Evolutionary conservation across 306 rosid genomes (phyloP), one percentile per base, ranked within the genome.

Genomic region (Dryas alaskensis): DNA sequence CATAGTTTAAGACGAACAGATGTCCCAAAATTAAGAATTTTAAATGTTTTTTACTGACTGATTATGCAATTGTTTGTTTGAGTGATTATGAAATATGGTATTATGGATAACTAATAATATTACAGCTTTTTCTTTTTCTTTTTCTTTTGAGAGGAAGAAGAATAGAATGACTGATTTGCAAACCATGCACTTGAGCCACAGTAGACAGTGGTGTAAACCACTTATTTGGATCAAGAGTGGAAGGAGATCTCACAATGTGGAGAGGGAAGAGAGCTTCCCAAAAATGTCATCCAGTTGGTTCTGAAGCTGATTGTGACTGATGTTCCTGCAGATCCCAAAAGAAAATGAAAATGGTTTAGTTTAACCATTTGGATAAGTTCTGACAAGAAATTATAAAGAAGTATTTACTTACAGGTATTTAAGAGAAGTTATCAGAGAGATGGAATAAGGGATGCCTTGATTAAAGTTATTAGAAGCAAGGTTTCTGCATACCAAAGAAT

Each of bases 241-340:
- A 79, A 78, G 10, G 77, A 76, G 75, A 74, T 22, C 78, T 94
- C 81, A 94, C 99, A 94, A 73, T 80, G 85, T 84, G 60, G 88
- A 69, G 64, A 94, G 96, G 52, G 90, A 87, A 79, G 95, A 53
- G 66, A 94, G 99, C 87, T 84, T 79, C 27, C 80, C 78, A 65
- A 86, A 94, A 49, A 79, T n/a, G 55, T 88, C 84, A 77, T 0
- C 16, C 76, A 94, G 70, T 75, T 76, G 88, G 72, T 83, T 82
- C 79, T 82, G 93, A 65, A 94, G 77, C 80, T 94, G 99, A 75
- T 94, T 94, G 84, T 87, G 97, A 75, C 92, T 87, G 70, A 94
- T 50, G 71, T 89, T 89, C 76, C 99, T 94, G 78, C 85, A 84
- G 69, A 75, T 40, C 83, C 58, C 75, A 82, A 63, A 72, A 58